These are phyloP conservation scores for Penicillium brevicompactum DNA, from an alignment of 2,329 filamentous ascomycete genomes.

Conservation along the genomic window DNA sequence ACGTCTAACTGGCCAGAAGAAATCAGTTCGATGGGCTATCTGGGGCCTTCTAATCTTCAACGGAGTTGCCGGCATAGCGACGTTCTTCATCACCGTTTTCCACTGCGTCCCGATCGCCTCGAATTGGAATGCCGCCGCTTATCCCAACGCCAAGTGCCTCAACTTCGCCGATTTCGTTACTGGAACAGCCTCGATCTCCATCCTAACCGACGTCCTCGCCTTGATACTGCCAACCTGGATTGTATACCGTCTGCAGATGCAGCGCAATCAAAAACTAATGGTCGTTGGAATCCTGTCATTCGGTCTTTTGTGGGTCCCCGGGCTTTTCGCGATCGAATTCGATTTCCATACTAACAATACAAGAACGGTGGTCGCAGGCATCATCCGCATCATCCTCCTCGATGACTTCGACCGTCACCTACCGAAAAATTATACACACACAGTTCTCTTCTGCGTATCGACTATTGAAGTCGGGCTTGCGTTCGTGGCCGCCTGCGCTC, in stretches of 20 bases:
- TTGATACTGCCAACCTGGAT: slow-evolving; percentile 10
- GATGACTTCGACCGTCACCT: slow-evolving; percentile 8
- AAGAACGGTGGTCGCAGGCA: slow-evolving; percentile 8
- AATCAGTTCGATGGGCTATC: slow-evolving; percentile 1
- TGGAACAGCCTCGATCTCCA: slow-evolving; percentile 6
- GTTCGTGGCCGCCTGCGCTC: slow-evolving; percentile 11
- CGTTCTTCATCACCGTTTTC: slow-evolving; percentile 8
- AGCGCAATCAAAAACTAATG: slow-evolving; percentile 9
- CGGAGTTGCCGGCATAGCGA: background rate
- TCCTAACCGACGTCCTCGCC: slow-evolving; percentile 6
- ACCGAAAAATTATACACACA: slow-evolving; percentile 3
- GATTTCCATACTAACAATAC: background rate
- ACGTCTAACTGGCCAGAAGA: slow-evolving; percentile 10
- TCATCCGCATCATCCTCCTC: slow-evolving; percentile 9
- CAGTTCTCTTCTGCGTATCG: slow-evolving; percentile 9
- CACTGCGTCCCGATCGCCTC: slow-evolving; percentile 6
- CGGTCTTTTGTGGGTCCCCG: slow-evolving; percentile 8
- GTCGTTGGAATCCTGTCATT: slow-evolving; percentile 11
- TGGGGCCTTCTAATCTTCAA: slow-evolving; percentile 9
- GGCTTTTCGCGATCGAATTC: too few species aligned
- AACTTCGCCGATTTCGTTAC: slow-evolving; percentile 13
- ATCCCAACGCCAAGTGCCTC: slow-evolving; percentile 6
- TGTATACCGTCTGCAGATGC: slow-evolving; percentile 10
- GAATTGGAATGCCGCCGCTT: slow-evolving; percentile 5
- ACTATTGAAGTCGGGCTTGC: slow-evolving; percentile 10